These are phyloP conservation scores for Leccinum boreale DNA, from an alignment of 768 basidiomycete species.

Conservation along the genomic window DNA sequence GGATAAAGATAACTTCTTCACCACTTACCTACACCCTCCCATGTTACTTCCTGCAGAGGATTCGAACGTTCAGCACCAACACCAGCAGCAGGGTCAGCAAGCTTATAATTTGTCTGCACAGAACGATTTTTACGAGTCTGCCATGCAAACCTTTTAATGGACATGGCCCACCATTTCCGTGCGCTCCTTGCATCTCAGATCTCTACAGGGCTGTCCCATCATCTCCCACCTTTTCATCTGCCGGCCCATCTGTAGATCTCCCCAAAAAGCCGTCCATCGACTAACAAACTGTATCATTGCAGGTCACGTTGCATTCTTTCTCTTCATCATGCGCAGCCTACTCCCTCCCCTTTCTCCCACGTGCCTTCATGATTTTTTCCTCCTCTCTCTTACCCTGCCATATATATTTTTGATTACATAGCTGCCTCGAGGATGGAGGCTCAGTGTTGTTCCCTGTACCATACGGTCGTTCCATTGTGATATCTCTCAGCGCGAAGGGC, in stretches of 20 bases:
- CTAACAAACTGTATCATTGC: slow-evolving; percentile 18
- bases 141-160: slow-evolving; percentile 33
- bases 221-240: not conserved
- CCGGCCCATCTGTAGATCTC: slow-evolving; percentile 17
- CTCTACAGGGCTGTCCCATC: slow-evolving; percentile 2
- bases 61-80: slow-evolving; percentile 16
- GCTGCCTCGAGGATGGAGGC: slow-evolving; percentile 11
- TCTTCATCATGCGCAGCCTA: slow-evolving; percentile 1
- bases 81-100: slow-evolving; percentile 22
- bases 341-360: too few species aligned
- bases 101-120: slow-evolving; percentile 15
- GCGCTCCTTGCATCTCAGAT: slow-evolving; percentile 3
- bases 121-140: slow-evolving; percentile 31
- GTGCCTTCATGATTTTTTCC: not conserved
- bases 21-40: slow-evolving; percentile 52
- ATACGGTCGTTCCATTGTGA: slow-evolving; percentile 25
- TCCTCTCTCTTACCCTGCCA: slow-evolving; percentile 20
- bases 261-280: slow-evolving; percentile 10
- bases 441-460: slow-evolving; percentile 8
- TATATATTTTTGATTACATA: slow-evolving; percentile 31
- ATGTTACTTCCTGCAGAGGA: slow-evolving; percentile 48
- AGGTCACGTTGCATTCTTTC: slow-evolving; percentile 6
- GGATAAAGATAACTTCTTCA: slow-evolving; percentile 63
- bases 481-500: slow-evolving; percentile 42
- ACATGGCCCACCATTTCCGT: not conserved